These are phyloP conservation scores for Trametes villosa DNA, from an alignment of 768 basidiomycete species.

Conservation along the genomic window DNA sequence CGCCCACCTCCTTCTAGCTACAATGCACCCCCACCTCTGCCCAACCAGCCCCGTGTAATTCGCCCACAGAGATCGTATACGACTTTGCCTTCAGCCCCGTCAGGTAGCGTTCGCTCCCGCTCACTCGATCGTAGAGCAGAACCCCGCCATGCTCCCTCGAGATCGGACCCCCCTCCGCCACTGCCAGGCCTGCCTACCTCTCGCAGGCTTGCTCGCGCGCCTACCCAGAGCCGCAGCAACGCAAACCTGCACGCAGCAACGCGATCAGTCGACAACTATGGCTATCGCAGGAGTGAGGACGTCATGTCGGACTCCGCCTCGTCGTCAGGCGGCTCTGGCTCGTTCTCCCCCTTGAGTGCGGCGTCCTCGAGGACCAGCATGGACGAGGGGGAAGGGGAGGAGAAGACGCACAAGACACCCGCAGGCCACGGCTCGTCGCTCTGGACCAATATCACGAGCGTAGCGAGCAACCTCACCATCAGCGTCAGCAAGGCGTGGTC, in stretches of 20 bases:
- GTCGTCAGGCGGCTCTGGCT: conserved; percentile 21
- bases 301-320: conserved; percentile 20
- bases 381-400: conserved; percentile 15
- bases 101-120: conserved; percentile 12
- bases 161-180: conserved; percentile 5
- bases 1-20: conserved; percentile 17
- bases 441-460: conserved; percentile 50
- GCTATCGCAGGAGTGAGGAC: conserved; percentile 17
- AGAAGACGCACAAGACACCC: conserved; percentile 13
- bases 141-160: not conserved
- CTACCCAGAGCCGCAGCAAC: not conserved
- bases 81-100: conserved; percentile 18
- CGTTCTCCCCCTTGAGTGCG: conserved; percentile 5
- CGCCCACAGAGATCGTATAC: conserved; percentile 30
- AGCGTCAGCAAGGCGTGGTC: conserved; percentile 64
- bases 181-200: conserved; percentile 14
- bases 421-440: conserved; percentile 46
- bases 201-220: not conserved
- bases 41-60: conserved; percentile 19
- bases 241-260: not conserved
- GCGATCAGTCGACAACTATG: conserved; percentile 12
- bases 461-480: conserved; percentile 57
- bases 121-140: conserved; percentile 9
- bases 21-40: conserved; percentile 10
- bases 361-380: conserved; percentile 27